Evolutionary conservation across 257 asterid genomes (phyloP).

Genomic region (Misopates orontium): DNA sequence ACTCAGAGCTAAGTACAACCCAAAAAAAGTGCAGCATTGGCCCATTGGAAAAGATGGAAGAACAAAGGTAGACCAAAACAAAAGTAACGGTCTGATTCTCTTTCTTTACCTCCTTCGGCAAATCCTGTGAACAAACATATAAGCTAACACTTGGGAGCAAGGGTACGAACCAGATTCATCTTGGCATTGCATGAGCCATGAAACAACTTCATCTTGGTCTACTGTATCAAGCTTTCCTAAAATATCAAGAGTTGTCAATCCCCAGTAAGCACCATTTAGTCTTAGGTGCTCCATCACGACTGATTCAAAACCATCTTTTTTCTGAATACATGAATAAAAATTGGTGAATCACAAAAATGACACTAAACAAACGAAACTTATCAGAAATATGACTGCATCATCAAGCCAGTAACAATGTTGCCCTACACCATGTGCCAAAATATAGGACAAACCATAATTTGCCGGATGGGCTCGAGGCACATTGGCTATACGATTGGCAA

Average conservation of each 20-base stretch:
- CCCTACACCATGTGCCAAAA: too few species aligned
- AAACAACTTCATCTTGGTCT: conserved; percentile 72
- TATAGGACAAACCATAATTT: too few species aligned
- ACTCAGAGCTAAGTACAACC: neutral
- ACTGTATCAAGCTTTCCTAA: conserved; percentile 71
- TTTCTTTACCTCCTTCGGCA: too few species aligned
- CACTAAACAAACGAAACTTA: neutral
- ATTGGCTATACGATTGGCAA: too few species aligned
- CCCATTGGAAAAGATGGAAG: neutral
- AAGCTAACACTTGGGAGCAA: conserved; percentile 1
- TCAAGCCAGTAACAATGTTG: too few species aligned
- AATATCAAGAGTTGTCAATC: conserved; percentile 85
- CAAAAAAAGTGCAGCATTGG: neutral
- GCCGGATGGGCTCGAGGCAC: too few species aligned
- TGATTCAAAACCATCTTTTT: conserved; percentile 72
- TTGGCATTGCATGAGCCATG: conserved; percentile 93
- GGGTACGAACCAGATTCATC: conserved; percentile 78
- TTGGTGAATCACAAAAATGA: too few species aligned
- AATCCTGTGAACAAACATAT: neutral
- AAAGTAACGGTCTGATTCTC: too few species aligned
- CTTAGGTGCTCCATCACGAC: conserved; percentile 92
- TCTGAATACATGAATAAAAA: conserved; percentile 33
- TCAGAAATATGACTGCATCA: neutral
- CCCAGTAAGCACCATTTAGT: conserved; percentile 94
- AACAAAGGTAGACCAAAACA: too few species aligned